Evolutionary conservation across 352 stramenopile species (phyloP), one percentile per base, ranked within the genome.

Genomic region (Phytophthora hibernalis): DNA sequence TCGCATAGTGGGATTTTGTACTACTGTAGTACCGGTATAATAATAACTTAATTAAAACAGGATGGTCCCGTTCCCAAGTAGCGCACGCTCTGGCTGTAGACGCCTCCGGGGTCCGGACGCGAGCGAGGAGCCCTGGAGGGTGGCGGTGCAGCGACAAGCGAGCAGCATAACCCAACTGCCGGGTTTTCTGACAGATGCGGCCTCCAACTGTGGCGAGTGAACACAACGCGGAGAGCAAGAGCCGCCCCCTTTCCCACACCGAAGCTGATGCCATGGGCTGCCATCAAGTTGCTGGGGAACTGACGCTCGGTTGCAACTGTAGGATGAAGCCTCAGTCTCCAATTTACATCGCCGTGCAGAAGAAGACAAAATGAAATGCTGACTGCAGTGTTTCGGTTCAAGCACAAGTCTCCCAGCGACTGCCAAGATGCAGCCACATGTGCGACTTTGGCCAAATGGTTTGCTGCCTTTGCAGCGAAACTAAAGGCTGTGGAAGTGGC

Each of bases 311-410:
- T 40, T 40, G 2, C 11, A 3, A 40, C 33, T 12, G 33, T 16
- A 40, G 15, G 11, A 40, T 6, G 15, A 40, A n/a, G 18, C n/a
- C 9, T 24, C 52, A 59, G 13, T 59, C 31, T 28, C 37, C 52
- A 59, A 59, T 30, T 59, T 59, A 7, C 37, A 8, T 59, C 16
- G 35, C 2, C 2, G 5, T 12, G 11, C 2, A 28, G 40, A 47
- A 24, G 40, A 24, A 47, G 40, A 47, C 18, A 18, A 49, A 21
- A 76, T 70, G 61, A 56, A 50, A 20, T 72, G 5, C 49, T 85
- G 12, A 72, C 73, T 24, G 63, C 66, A 6, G 47, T 86, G 6
- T 82, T 88, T 48, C 76, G 75, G 31, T 86, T 85, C 53, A 75
- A 75, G 65, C 55, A 83, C 66, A 72, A 80, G 38, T 15, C 43